Conservation (phyloP, 345 rosid genomes). For the Anacardium occidentale region DNA sequence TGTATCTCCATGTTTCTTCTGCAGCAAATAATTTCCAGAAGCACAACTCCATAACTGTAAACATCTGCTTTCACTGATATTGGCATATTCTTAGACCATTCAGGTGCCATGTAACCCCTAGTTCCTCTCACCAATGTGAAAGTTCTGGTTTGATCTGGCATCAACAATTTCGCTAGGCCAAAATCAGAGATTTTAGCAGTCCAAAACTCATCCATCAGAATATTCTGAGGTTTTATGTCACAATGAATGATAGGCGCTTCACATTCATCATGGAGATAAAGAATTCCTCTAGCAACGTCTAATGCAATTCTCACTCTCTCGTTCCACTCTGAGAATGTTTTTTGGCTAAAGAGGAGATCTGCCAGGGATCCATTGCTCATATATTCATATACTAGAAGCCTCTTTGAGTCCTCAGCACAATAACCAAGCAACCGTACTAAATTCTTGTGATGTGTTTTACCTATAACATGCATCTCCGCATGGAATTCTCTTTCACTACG, state of each 20-base stretch:
- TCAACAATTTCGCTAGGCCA: neutral
- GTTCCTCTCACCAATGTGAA: neutral
- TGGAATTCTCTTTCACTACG: constrained; percentile 2
- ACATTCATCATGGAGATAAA: constrained; percentile 14
- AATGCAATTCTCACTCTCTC: constrained; percentile 14
- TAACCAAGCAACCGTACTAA: constrained; percentile 15
- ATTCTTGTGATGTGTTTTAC: constrained; percentile 14
- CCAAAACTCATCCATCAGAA: constrained; percentile 8
- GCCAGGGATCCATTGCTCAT: constrained; percentile 18
- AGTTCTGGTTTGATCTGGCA: constrained; percentile 12
- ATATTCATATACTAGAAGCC: constrained; percentile 13
- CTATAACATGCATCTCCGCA: constrained; percentile 11
- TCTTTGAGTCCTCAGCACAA: constrained; percentile 7
- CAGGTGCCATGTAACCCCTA: constrained; percentile 16
- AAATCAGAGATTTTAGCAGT: constrained; percentile 9
- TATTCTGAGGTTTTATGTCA: constrained; percentile 17
- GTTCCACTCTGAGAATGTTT: neutral
- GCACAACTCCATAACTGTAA: constrained; percentile 17
- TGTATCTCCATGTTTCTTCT: constrained; percentile 5
- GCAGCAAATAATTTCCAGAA: neutral
- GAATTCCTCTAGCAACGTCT: constrained; percentile 11
- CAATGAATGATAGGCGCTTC: constrained; percentile 12
- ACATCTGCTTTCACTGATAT: constrained; percentile 19
- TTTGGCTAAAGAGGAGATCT: neutral
- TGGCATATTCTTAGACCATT: constrained; percentile 8